Evolutionary conservation across 108 stramenopile genomes (phyloP).

Genomic region (Licmophora abbreviata): DNA sequence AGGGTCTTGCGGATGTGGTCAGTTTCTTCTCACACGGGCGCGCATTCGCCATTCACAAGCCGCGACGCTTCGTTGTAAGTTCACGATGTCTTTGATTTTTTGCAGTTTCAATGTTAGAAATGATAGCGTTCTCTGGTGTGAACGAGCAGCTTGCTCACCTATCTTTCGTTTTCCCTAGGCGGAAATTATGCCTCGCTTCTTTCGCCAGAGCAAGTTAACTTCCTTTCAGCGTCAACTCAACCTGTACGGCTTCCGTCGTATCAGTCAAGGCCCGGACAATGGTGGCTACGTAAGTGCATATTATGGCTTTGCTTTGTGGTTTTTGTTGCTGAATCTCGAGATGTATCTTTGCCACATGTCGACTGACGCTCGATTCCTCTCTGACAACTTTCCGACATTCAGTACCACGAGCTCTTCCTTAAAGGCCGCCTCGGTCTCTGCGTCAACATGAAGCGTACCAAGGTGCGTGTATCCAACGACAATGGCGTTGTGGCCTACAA

Average conservation of each 20-base stretch:
- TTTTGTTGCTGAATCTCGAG: background rate
- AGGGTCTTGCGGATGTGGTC: constrained; percentile 38
- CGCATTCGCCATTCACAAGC: constrained; percentile 63
- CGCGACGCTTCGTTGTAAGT: constrained; percentile 50
- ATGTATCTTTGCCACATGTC: background rate
- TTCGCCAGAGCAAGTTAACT: constrained; percentile 68
- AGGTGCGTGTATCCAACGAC: no score
- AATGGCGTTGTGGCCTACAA: no score
- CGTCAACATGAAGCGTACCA: constrained; percentile 29
- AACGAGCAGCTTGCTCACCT: no score
- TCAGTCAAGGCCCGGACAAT: constrained; percentile 48
- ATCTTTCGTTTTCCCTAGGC: no score
- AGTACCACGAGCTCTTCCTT: constrained; percentile 71
- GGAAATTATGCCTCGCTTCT: constrained; percentile 73
- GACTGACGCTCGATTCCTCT: background rate
- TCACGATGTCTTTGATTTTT: no score
- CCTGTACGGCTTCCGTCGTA: constrained; percentile 55
- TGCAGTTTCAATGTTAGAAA: no score
- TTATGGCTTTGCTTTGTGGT: background rate
- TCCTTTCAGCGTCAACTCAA: constrained; percentile 87
- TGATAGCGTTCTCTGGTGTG: no score
- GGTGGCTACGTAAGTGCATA: constrained; percentile 15
- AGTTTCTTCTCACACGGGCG: constrained; percentile 66
- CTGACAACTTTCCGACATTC: constrained; percentile 9
- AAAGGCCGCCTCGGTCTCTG: constrained; percentile 34